Conservation (phyloP, 257 asterid genomes). For the Mitragyna speciosa region DNA sequence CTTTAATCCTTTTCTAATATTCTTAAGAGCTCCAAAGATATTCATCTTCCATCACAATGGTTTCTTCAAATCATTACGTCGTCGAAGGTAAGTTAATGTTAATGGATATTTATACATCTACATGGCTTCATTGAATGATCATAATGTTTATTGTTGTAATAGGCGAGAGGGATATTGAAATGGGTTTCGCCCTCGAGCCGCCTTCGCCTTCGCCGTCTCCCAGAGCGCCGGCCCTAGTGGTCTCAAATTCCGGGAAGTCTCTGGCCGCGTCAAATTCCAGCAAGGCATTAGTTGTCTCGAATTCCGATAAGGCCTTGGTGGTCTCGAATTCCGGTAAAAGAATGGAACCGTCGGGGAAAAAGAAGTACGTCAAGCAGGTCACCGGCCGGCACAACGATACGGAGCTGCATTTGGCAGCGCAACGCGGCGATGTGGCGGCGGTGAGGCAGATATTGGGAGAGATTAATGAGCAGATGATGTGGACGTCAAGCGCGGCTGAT, state of each 20-base stretch:
- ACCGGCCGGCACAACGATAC: constrained; percentile 90
- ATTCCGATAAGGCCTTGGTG: constrained; percentile 60
- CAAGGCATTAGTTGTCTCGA: constrained; percentile 46
- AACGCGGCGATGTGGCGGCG: constrained; percentile 66
- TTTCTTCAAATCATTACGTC: neutral
- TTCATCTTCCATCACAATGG: constrained; percentile 1
- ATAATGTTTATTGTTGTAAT: neutral
- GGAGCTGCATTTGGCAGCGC: constrained; percentile 86
- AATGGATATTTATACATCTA: neutral
- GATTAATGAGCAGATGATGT: constrained; percentile 62
- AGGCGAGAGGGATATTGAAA: constrained; percentile 52
- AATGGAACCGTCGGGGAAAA: constrained; percentile 37
- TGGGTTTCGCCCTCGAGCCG: constrained; percentile 33
- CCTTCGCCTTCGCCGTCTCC: constrained; percentile 54
- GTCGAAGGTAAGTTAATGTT: constrained; percentile 14
- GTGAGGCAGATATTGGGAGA: constrained; percentile 69
- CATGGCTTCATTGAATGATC: neutral
- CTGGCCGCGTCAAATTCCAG: constrained; percentile 46
- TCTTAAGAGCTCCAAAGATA: neutral
- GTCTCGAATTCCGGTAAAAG: constrained; percentile 65
- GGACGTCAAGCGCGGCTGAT: constrained; percentile 50
- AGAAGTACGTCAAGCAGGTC: constrained; percentile 89
- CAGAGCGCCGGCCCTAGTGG: constrained; percentile 54
- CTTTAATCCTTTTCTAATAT: neutral
- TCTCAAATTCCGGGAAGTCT: constrained; percentile 45